Conservation (phyloP, 345 rosid species). For the Camelina hispida region DNA sequence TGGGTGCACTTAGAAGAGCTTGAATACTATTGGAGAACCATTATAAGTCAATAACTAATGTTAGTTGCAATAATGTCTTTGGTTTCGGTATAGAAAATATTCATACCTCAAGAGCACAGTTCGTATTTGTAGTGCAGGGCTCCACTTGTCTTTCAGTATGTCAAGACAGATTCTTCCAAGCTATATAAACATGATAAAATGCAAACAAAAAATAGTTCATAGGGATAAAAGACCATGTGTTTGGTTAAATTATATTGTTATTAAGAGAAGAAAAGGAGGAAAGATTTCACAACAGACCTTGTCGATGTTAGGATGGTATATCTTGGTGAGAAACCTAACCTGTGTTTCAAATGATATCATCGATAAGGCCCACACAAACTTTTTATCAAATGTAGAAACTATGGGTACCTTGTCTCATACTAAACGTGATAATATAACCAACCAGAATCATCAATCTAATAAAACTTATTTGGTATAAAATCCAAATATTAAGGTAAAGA, state of each 20-base stretch:
- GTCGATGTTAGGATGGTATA: conserved; percentile 97
- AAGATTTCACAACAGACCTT: conserved; percentile 60
- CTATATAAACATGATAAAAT: conserved; percentile 45
- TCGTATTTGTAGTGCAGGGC: conserved; percentile 97
- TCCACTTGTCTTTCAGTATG: conserved; percentile 99
- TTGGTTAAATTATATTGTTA: conserved; percentile 8
- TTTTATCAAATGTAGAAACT: neutral
- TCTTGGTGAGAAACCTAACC: conserved; percentile 98
- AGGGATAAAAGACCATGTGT: conserved; percentile 19
- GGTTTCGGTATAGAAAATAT: conserved; percentile 5
- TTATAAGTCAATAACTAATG: neutral
- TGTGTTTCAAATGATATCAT: conserved; percentile 49
- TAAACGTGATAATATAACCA: neutral
- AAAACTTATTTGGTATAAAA: neutral
- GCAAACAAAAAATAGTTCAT: conserved; percentile 14
- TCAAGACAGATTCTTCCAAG: conserved; percentile 99
- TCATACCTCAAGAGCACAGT: conserved; percentile 92
- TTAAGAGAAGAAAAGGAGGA: neutral
- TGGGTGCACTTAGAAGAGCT: conserved; percentile 97
- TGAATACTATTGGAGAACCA: conserved; percentile 54
- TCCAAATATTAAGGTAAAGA: neutral
- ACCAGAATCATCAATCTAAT: conserved; percentile 11
- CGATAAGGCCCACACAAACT: conserved; percentile 13
- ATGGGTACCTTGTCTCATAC: neutral
- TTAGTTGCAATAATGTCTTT: neutral